These are phyloP conservation scores for Syzygium jambos DNA, from an alignment of 345 rosid genomes.

Conservation along the genomic window DNA sequence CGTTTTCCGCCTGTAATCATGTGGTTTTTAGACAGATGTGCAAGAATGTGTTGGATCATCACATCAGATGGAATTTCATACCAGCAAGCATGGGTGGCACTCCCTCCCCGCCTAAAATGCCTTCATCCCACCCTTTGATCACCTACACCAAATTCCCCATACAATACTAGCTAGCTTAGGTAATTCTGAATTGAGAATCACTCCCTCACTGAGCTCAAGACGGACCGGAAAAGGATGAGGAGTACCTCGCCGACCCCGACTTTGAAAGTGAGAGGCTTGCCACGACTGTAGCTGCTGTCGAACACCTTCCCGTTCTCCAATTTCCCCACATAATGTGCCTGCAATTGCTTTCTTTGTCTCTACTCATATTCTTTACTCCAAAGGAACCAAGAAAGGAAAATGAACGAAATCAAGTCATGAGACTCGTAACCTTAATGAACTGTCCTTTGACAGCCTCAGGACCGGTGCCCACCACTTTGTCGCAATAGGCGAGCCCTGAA, in stretches of 20 bases:
- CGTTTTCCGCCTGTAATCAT: slow-evolving; percentile 58
- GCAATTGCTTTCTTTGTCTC: neutral
- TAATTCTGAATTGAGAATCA: neutral
- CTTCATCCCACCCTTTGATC: slow-evolving; percentile 89
- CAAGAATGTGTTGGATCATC: neutral
- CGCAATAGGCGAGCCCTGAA: slow-evolving; percentile 88
- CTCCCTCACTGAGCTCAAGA: neutral
- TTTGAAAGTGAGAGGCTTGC: slow-evolving; percentile 75
- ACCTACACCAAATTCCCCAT: slow-evolving; percentile 26
- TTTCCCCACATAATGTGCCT: slow-evolving; percentile 91
- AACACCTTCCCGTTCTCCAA: slow-evolving; percentile 78
- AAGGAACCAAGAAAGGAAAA: neutral
- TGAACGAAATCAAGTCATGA: neutral
- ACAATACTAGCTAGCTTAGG: neutral
- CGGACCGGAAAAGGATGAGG: fast-evolving
- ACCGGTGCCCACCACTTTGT: slow-evolving; percentile 67
- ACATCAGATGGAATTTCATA: slow-evolving; percentile 6
- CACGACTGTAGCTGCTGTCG: slow-evolving; percentile 87
- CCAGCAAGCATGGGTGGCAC: slow-evolving; percentile 90
- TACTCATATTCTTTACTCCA: neutral
- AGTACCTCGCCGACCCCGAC: slow-evolving; percentile 88
- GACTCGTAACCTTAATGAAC: slow-evolving; percentile 51
- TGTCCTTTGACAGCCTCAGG: slow-evolving; percentile 78
- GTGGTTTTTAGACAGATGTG: neutral
- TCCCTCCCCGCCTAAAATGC: slow-evolving; percentile 79